These are phyloP conservation scores for Hypoxylon subgilvum DNA, from an alignment of 495 filamentous ascomycete species.

Conservation along the genomic window DNA sequence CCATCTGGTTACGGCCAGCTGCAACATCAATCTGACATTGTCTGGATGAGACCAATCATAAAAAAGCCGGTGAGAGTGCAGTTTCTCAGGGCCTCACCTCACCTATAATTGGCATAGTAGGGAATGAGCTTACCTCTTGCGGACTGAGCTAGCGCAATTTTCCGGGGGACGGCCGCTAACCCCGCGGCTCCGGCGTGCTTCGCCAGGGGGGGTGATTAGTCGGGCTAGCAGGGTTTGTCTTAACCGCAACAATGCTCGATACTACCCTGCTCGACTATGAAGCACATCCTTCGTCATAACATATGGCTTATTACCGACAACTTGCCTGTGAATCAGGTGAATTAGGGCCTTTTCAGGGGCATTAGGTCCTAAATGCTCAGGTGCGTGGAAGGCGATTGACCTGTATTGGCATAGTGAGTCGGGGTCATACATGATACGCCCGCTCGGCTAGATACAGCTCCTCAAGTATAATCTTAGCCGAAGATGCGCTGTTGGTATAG, in stretches of 20 bases:
- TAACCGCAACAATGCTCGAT: conserved; percentile 18
- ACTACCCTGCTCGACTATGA: not conserved
- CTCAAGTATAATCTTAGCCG: not conserved
- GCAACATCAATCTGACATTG: not conserved
- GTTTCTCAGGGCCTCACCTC: not conserved
- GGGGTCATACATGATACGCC: not conserved
- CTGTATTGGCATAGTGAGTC: too few relatives aligned
- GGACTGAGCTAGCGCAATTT: not conserved
- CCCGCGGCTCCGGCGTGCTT: conserved; percentile 19
- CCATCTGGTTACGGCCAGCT: not conserved
- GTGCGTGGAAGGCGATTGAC: not conserved
- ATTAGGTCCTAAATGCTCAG: not conserved
- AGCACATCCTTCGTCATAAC: conserved; percentile 7
- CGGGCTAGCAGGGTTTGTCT: conserved; percentile 28
- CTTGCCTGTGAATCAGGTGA: not conserved
- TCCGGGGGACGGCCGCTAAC: conserved; percentile 15
- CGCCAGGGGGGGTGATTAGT: conserved; percentile 7
- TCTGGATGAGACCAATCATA: conserved; percentile 4
- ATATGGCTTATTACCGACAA: not conserved
- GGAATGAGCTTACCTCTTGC: conserved; percentile 5
- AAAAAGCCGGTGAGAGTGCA: conserved; percentile 1
- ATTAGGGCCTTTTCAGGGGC: not conserved
- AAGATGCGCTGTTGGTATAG: conserved; percentile 22
- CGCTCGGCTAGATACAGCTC: conserved; percentile 2
- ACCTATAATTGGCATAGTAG: conserved; percentile 9